Evolutionary conservation across 2,329 filamentous ascomycete genomes (phyloP), one percentile per base, ranked within the genome.

Genomic region (Penicillium sp.): DNA sequence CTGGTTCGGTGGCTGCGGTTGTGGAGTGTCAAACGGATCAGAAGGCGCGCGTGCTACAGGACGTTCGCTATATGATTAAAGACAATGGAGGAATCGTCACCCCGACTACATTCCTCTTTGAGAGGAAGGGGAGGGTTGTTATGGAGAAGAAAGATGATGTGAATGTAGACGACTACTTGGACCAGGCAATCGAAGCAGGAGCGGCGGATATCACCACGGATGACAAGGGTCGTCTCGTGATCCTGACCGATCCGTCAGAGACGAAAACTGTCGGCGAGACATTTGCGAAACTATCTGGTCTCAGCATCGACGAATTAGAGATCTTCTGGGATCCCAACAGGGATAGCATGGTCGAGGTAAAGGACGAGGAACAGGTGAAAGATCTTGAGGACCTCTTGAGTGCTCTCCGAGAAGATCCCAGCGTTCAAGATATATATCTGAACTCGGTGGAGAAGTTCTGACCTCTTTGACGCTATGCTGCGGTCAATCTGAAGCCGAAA

Each of bases 21-120:
- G 84, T 96, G 69, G 92, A 97, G 66, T 86, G 88, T 66, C 88
- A 94, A 73, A 93, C 91, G 5, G 92, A 96, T 67, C 91, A 85
- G 73, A 92, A 89, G 72, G 80, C 82, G 40, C 85, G 90, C 33
- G 85, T 87, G 8, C 73, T 96, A 46, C 84, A 89, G 67, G 90
- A 95, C 53, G 74, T 97, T 50, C 85, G 89, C 53, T 68, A 81
- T 49, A 76, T 89, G 2, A 81, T 96, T 53, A 95, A 92, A 72
- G 85, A 87, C 58, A 77, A 81, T 50, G 88, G 87, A 19, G 94
- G 88, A 5, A 84, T 81, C 2, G 78, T 85, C 2, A 88, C 90
- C 7, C 85, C 92, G 0, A 91, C 90, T 13, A 85, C 84, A 8
- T 97, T 93, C 75, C 82, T 96, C 67, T 99, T 99, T 72, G 83